phyloP scores from a whole-genome alignment of 495 filamentous ascomycete species.

The Sabuloglossum arenarium region DNA sequence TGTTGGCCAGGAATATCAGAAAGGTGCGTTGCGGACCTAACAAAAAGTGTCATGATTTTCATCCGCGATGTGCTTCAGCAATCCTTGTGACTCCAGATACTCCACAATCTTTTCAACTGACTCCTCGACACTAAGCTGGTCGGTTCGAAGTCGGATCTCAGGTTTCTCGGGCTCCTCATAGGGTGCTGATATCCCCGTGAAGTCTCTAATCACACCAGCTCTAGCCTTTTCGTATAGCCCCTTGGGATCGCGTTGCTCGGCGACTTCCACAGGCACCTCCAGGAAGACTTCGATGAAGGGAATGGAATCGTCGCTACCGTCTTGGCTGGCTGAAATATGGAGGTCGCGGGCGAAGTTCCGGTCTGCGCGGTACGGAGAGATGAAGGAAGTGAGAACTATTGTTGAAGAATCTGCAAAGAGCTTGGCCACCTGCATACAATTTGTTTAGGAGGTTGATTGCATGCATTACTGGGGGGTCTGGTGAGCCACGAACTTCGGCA shows the following conservation, averaged over 20 bases:
- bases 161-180: slow-evolving; percentile 79
- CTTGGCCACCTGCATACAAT: slow-evolving; percentile 49
- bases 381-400: slow-evolving; percentile 86
- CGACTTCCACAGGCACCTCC: slow-evolving; percentile 68
- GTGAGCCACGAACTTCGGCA: slow-evolving; percentile 38
- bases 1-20: no score
- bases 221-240: slow-evolving; percentile 93
- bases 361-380: slow-evolving; percentile 81
- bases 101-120: slow-evolving; percentile 64
- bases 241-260: slow-evolving; percentile 93
- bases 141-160: slow-evolving; percentile 67
- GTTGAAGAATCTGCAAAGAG: slow-evolving; percentile 81
- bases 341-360: slow-evolving; percentile 59
- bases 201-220: slow-evolving; percentile 84
- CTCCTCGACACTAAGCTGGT: slow-evolving; percentile 60
- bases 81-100: slow-evolving; percentile 47
- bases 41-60: not conserved
- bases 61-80: slow-evolving; percentile 18
- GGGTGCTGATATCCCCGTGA: slow-evolving; percentile 82
- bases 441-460: not conserved
- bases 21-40: no score
- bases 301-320: slow-evolving; percentile 32
- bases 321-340: slow-evolving; percentile 35
- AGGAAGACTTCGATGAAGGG: slow-evolving; percentile 88
- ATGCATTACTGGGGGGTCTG: not conserved